Evolutionary conservation across 2,329 filamentous ascomycete genomes (phyloP), one percentile per base, ranked within the genome.

Genomic region (Pseudogymnoascus sp.): DNA sequence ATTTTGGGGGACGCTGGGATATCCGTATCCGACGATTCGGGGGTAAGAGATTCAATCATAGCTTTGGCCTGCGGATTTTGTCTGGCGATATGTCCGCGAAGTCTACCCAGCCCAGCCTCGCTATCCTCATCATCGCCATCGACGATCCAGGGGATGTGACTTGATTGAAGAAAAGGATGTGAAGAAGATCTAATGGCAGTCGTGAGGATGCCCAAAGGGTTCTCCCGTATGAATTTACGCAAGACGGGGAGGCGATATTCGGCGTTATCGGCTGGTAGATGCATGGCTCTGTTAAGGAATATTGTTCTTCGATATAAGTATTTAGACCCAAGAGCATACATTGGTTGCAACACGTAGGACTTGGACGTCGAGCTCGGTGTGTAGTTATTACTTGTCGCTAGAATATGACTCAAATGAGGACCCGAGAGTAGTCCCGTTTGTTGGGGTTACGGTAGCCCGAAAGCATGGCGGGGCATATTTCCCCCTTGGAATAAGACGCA

Each of bases 21-120:
- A 12, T 12, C 33, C 4, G 33, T 35, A 12, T 35, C 33, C 33
- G 33, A 35, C 10, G 11, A 35, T 35, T 35, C 33, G 12, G 62
- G 62, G 28, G 40, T 63, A 26, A 78, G 68, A 0, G 76, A 71
- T 60, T 85, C 81, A 50, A 86, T 81, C 63, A 89, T 78, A 19
- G 81, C 79, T 71, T 88, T 87, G 69, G 76, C 76, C 67, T 89
- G 87, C 0, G 86, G 86, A 67, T 90, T 90, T 37, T 78, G 76
- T 31, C 81, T 77, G 0, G 86, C 86, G 26, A 89, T 72, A 68
- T 90, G 87, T 2, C 84, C 86, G 2, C 85, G 79, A 2, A 90
- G 76, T 2, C 77, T 78, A 33, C 66, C 71, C 12, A 6, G 12
- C 14, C 12, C 12, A 6, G 14, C 12, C 14, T 4, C 14, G 12